phyloP scores from a whole-genome alignment of 495 filamentous ascomycete species.

The Penicillium bovifimosum region DNA sequence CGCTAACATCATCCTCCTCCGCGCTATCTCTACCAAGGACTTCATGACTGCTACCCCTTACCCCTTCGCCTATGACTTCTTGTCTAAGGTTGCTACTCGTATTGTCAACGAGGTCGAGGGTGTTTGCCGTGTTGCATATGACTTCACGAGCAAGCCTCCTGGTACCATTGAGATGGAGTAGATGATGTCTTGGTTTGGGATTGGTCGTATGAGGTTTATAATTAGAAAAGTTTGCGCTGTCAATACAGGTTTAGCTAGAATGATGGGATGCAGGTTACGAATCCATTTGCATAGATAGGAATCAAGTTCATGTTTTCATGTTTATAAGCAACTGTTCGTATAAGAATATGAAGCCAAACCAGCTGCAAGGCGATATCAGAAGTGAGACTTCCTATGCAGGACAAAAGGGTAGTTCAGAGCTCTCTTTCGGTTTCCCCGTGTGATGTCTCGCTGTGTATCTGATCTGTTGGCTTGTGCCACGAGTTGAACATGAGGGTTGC shows the following conservation, averaged over 20 bases:
- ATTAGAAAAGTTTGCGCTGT: conserved; percentile 2
- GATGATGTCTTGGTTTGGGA: conserved; percentile 1
- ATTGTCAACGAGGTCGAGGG: conserved; percentile 87
- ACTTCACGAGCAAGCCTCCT: conserved; percentile 74
- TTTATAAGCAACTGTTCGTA: background rate
- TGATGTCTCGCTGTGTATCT: background rate
- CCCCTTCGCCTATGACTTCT: conserved; percentile 58
- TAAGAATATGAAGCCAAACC: no score
- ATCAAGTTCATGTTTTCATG: background rate
- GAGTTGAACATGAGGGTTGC: conserved; percentile 70
- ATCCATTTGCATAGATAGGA: conserved; percentile 4
- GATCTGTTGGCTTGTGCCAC: conserved; percentile 33
- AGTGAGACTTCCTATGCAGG: no score
- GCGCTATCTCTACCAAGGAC: conserved; percentile 72
- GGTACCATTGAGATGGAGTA: conserved; percentile 75
- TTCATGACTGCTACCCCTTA: conserved; percentile 82
- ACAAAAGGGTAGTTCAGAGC: background rate
- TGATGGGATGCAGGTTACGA: conserved; percentile 2
- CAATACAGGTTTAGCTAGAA: conserved; percentile 2
- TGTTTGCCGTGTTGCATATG: conserved; percentile 56
- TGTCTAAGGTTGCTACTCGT: conserved; percentile 60
- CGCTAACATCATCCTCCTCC: conserved; percentile 53
- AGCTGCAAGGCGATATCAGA: no score
- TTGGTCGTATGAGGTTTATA: background rate
- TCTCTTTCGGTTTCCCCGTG: background rate